Base-by-base conservation (phyloP, 202 grass and related monocot species). In the Dendrocalamus latiflorus region DNA sequence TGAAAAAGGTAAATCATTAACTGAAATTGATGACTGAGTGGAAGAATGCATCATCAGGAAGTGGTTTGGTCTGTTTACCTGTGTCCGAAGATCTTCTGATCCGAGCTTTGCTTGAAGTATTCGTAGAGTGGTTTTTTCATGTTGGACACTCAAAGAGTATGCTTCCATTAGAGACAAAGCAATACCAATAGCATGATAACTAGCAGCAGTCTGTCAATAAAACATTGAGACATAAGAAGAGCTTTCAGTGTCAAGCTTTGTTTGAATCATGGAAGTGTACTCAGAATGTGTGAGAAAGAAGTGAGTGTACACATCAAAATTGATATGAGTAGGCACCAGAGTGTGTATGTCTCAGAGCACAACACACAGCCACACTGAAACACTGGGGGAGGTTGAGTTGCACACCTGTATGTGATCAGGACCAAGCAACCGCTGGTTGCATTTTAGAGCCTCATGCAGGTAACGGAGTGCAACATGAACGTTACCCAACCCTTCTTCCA, bases 91-190 rank as follows among this genome's bases (percentile, higher is more conserved):
- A 93, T 98, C 95, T 91, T 98, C 95, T 85, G 92, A 93, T 83
- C 95, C 95, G 57, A 98, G 95, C 83, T 98, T 98, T 79, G 91
- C 83, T 90, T 98, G 92, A 86, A 98, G 92, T 81, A 98, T 98
- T 58, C 93, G 78, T 38, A 95, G 84, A 83, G 95, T 98, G 37
- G 95, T 98, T 80, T 98, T 94, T 88, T 98, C 95, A 88, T 98
- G 95, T 89, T 98, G 95, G 65, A 98, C 95, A 81, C 95, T 98
- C 68, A 98, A 76, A 68, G 92, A 95, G 83, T 95, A 98, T 75
- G 95, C 95, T 98, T 98, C 95, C 95, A 98, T 98, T 70, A 98
- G 85, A 89, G 95, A 98, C 6, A 98, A 87, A 87, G 95, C 95
- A 57, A 98, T 98, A 70, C 93, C 95, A 83, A 98, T 98, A 65